Evolutionary conservation across 257 asterid species (phyloP).

Genomic region (Solanum chilense): DNA sequence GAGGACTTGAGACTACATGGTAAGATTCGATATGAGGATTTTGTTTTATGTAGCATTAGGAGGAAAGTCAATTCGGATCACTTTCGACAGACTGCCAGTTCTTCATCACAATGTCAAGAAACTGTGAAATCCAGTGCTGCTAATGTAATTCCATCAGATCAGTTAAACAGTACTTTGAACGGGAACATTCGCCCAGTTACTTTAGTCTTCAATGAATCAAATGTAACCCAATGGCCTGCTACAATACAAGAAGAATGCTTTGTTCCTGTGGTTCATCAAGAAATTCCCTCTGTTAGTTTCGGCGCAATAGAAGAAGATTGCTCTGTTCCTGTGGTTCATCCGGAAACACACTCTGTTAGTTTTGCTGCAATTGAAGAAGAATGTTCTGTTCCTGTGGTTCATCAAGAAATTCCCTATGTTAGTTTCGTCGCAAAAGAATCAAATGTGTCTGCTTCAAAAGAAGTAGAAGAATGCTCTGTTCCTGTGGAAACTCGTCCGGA

Average conservation of each 20-base stretch:
- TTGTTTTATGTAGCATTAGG: background rate
- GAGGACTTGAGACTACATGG: background rate
- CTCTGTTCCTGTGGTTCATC: too few species aligned
- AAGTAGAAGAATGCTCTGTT: background rate
- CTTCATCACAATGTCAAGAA: background rate
- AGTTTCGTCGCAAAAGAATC: background rate
- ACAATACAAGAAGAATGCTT: background rate
- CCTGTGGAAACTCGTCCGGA: background rate
- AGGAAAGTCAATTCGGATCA: background rate
- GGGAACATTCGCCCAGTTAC: background rate
- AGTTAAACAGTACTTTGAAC: background rate
- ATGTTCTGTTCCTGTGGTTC: background rate
- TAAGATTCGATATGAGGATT: background rate
- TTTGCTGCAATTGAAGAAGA: background rate
- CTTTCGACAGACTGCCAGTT: background rate
- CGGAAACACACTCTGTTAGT: too few species aligned
- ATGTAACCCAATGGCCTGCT: background rate
- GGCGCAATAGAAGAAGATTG: too few species aligned
- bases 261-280: background rate
- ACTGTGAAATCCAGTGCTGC: background rate
- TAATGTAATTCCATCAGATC: background rate
- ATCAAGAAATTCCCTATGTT: background rate
- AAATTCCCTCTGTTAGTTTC: background rate
- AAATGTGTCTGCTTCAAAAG: background rate
- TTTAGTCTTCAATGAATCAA: background rate